Evolutionary conservation across 73 alveolate species (phyloP).

Genomic region (Paramecium primaurelia): DNA sequence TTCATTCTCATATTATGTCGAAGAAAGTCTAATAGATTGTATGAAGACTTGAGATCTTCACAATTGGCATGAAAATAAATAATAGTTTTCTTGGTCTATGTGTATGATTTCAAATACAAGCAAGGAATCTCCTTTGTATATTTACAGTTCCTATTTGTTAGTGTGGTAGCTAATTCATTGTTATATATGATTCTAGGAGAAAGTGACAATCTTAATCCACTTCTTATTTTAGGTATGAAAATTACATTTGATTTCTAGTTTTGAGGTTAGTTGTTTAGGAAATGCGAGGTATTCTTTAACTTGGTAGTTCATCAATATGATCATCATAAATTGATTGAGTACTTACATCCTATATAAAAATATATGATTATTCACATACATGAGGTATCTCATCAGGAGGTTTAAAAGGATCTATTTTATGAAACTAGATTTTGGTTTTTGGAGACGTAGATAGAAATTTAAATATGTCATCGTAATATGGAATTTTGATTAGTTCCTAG

Average conservation of each 20-base stretch:
- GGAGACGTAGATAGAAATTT: background rate
- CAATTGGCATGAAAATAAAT: conserved; percentile 58
- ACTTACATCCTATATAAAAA: background rate
- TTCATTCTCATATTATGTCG: conserved; percentile 27
- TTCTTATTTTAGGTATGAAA: background rate
- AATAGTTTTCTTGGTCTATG: background rate
- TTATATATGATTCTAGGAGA: background rate
- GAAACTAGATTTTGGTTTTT: background rate
- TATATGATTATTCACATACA: background rate
- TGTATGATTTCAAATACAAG: background rate
- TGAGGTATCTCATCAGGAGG: conserved; percentile 36
- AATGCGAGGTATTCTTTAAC: conserved; percentile 11
- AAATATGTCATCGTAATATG: background rate
- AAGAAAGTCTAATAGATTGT: conserved; percentile 39
- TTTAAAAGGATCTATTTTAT: background rate
- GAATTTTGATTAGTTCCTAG: conserved; percentile 21
- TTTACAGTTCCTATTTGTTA: background rate
- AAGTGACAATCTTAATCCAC: background rate
- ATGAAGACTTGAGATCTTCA: conserved; percentile 37
- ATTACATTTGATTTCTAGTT: background rate
- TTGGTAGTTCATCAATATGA: background rate
- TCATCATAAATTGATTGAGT: background rate
- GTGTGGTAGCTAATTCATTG: background rate
- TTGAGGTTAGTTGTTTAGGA: background rate
- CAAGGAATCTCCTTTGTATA: background rate